Evolutionary conservation across 345 rosid species (phyloP), one percentile per base, ranked within the genome.

Genomic region (Lepidium didymum): DNA sequence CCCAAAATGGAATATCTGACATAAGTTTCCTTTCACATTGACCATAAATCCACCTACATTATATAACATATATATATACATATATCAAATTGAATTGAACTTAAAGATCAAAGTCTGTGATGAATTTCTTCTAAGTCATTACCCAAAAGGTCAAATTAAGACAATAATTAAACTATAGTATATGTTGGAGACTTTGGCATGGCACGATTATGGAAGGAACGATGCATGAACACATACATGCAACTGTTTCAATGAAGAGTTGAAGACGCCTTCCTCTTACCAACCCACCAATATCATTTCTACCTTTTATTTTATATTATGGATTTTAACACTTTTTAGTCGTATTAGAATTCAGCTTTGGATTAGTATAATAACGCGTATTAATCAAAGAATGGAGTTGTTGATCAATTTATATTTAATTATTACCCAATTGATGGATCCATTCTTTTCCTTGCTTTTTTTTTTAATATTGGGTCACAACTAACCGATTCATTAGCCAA

Each of bases 201-300:
- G 19, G 57, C 43, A 36, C 43, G 37, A 56, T 19, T 19, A 19
- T 19, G 60, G 58, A 45, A 54, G 41, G 21, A 40, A 49, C 37
- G 11, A 19, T 8, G 51, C 71, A 72, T 64, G 76, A 65, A 64
- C 7, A 29, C 31, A 27, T 27, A 27, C 76, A 64, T 64, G 76
- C 76, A 72, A 59, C 27, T 61, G 63, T 44, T 35, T 52, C 37
- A 14, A 13, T 3, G 69, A 53, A 54, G 69, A 18, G 10, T 10
- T 3, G 69, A 53, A 54, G 69, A 18, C 55, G 56, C 49, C 58
- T 49, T 69, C 27, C 38, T 29, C 51, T 18, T 41, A 50, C 45
- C 68, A 70, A 61, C 68, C 68, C 52, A 42, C 63, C 44, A n/a
- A 40, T 41, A 2, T 43, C 23, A 42, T 55, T 35, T 42, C 61